Evolutionary conservation across 257 asterid species (phyloP), one percentile per base, ranked within the genome.

Genomic region (Solanum commersonii): DNA sequence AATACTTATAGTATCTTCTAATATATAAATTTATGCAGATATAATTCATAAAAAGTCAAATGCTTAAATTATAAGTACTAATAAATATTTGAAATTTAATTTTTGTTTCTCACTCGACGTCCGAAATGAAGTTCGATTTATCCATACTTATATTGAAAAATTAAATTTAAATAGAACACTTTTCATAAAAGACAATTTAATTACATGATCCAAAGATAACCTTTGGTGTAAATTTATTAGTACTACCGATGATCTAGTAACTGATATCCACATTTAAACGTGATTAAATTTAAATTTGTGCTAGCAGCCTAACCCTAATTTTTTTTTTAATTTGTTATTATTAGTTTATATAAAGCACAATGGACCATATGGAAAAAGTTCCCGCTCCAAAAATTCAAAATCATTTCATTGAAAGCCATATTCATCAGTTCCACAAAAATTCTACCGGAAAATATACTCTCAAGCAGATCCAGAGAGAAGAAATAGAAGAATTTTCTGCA

Each of bases 351-450:
- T 65, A 5, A 74, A 37, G 2, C 11, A 16, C 7, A 11, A 12
- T 11, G 29, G 83, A 22, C 52, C 52, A 6, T 7, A 5, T 1
- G 3, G 8, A 23, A 56, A 37, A 23, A 22, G 46, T 74, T 74
- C 83, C 83, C 83, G 83, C 83, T 74, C 56, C 15, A 74, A 33
- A 71, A 74, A 35, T 73, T 74, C 84, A 79, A 79, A 79, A 44
- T 79, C 5, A 44, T 79, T 79, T 79, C 65, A 15, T n/a, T n/a
- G n/a, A n/a, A n/a, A n/a, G n/a, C n/a, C n/a, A n/a, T n/a, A n/a
- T n/a, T 15, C 56, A 77, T 11, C 33, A 76, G 59, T 81, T 76
- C 16, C 33, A 37, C 56, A 72, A 37, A 74, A 37, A 11, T 10
- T 74, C 83, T 10, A 22, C 52, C 25, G 72, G 0, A 72, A 72